Conservation (phyloP, 2,329 filamentous ascomycete species). For the Botrytis byssoidea region DNA sequence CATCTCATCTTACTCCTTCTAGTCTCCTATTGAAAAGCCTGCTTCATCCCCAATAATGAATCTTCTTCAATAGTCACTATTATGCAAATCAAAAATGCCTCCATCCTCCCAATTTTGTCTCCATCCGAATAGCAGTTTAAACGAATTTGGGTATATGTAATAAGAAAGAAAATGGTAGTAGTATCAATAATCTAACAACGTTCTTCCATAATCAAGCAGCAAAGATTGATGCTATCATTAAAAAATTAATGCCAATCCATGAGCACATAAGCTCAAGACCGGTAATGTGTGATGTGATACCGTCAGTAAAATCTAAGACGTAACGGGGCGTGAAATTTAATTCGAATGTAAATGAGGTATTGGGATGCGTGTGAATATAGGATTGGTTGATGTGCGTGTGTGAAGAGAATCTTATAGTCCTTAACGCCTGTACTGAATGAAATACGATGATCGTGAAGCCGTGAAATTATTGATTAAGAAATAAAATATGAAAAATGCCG, state of each 20-base stretch:
- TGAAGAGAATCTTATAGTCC: constrained; percentile 21
- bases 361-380: constrained; percentile 7
- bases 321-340: constrained; percentile 27
- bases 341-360: constrained; percentile 19
- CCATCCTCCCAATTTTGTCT: constrained; percentile 12
- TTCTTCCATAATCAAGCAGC: constrained; percentile 21
- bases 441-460: constrained; percentile 37
- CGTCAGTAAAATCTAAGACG: constrained; percentile 34
- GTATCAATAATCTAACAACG: constrained; percentile 20
- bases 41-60: constrained; percentile 9
- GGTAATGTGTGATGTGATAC: constrained; percentile 23
- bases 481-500: background rate
- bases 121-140: constrained; percentile 28
- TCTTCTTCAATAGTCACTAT: constrained; percentile 13
- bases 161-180: constrained; percentile 25
- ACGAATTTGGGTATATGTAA: constrained; percentile 40
- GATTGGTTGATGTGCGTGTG: constrained; percentile 9
- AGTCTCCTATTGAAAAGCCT: constrained; percentile 10
- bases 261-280: constrained; percentile 30
- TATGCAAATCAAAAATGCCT: constrained; percentile 12
- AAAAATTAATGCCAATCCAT: constrained; percentile 29
- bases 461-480: constrained; percentile 26
- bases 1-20: constrained; percentile 7
- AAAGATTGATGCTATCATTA: constrained; percentile 23
- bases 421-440: constrained; percentile 34